Evolutionary conservation across 2,329 filamentous ascomycete species (phyloP).

Genomic region (Calonectria fujianensis): DNA sequence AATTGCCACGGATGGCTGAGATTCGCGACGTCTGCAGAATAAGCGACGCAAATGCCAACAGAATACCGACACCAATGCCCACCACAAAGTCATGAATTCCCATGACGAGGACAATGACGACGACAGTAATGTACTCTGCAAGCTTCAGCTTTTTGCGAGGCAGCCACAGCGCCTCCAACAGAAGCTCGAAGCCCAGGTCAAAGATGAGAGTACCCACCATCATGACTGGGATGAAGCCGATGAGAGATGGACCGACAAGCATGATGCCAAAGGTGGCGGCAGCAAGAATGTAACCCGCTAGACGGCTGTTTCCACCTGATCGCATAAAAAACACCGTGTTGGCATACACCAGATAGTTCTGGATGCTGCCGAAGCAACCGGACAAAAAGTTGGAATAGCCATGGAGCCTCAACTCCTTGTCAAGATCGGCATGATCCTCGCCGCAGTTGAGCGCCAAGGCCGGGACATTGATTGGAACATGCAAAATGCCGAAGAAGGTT

Average conservation of each 20-base stretch:
- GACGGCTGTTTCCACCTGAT: constrained; percentile 89
- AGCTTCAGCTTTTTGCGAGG: constrained; percentile 91
- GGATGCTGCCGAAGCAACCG: constrained; percentile 89
- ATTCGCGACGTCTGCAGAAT: constrained; percentile 94
- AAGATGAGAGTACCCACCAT: constrained; percentile 98
- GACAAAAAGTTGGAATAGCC: constrained; percentile 95
- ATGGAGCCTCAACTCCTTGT: constrained; percentile 93
- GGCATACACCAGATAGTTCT: constrained; percentile 98
- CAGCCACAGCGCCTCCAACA: constrained; percentile 90
- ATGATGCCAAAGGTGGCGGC: constrained; percentile 86
- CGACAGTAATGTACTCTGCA: constrained; percentile 91
- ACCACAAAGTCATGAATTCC: constrained; percentile 97
- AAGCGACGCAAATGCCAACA: constrained; percentile 92
- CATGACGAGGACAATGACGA: constrained; percentile 96
- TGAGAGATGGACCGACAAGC: constrained; percentile 88
- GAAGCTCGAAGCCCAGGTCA: constrained; percentile 92
- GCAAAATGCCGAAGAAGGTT: constrained; percentile 97
- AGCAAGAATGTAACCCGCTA: constrained; percentile 91
- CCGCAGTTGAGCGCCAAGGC: constrained; percentile 92
- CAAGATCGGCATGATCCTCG: constrained; percentile 93
- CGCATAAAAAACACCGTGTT: constrained; percentile 98
- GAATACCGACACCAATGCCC: constrained; percentile 93
- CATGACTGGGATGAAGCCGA: constrained; percentile 97
- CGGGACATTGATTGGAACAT: constrained; percentile 98
- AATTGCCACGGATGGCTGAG: constrained; percentile 92